phyloP scores from a whole-genome alignment of 805 yeast species.

The Candida odintsovae region DNA sequence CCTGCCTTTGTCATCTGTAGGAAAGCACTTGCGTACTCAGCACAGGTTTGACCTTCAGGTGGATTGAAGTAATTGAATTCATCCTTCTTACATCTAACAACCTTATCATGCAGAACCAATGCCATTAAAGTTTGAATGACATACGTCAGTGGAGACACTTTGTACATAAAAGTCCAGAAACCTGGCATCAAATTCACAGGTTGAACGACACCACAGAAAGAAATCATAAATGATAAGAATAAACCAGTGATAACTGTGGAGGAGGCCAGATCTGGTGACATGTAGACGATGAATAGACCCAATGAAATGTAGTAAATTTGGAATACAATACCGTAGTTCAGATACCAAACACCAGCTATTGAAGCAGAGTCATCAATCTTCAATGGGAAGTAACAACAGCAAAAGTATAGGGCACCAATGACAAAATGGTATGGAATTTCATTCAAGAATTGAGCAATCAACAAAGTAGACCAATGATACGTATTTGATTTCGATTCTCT shows the following conservation, averaged over 20 bases:
- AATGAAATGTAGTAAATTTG: slow-evolving; percentile 40
- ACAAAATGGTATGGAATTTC: slow-evolving; percentile 58
- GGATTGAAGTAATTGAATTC: slow-evolving; percentile 51
- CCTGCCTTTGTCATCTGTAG: slow-evolving; percentile 43
- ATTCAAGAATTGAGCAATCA: slow-evolving; percentile 45
- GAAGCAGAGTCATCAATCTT: slow-evolving; percentile 35
- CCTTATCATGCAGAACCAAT: slow-evolving; percentile 41
- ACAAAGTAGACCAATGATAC: slow-evolving; percentile 62
- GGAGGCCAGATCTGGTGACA: slow-evolving; percentile 64
- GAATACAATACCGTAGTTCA: slow-evolving; percentile 38
- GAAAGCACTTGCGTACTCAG: slow-evolving; percentile 38
- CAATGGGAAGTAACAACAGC: slow-evolving; percentile 48
- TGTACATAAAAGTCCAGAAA: slow-evolving; percentile 71
- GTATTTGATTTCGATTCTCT: slow-evolving; percentile 71
- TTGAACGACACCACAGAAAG: slow-evolving; percentile 33
- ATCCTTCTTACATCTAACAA: slow-evolving; percentile 39
- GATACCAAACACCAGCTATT: slow-evolving; percentile 45
- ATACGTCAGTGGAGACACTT: slow-evolving; percentile 59
- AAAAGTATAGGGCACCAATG: slow-evolving; percentile 45
- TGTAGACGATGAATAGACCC: slow-evolving; percentile 45
- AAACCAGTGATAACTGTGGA: slow-evolving; percentile 57
- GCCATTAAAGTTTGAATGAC: slow-evolving; percentile 47
- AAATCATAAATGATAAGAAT: slow-evolving; percentile 27
- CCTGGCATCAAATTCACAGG: slow-evolving; percentile 49
- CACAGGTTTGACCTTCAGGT: slow-evolving; percentile 58